Conservation (phyloP, 345 rosid species). For the Heritiera littoralis region DNA sequence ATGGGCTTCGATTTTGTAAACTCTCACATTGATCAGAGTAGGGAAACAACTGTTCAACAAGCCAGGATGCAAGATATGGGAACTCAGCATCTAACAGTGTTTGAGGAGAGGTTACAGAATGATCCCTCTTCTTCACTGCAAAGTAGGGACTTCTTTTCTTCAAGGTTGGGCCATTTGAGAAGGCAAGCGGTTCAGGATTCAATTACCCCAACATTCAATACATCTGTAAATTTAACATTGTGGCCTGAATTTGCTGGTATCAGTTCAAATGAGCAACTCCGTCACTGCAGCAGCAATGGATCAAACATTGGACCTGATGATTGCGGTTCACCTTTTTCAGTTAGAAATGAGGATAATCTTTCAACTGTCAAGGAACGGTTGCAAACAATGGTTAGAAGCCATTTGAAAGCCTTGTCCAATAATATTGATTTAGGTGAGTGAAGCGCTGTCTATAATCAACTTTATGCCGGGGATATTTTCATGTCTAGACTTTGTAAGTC, state of each 20-base stretch:
- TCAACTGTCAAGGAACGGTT: conserved; percentile 58
- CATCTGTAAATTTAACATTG: conserved; percentile 43
- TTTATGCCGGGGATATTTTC: conserved; percentile 2
- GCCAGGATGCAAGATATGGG: conserved; percentile 39
- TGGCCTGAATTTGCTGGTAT: conserved; percentile 52
- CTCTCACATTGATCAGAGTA: conserved; percentile 44
- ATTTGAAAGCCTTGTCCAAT: conserved; percentile 66
- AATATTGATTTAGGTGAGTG: conserved; percentile 66
- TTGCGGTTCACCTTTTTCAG: conserved; percentile 30
- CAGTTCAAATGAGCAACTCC: conserved; percentile 41
- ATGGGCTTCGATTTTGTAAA: conserved; percentile 35
- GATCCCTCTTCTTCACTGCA: conserved; percentile 43
- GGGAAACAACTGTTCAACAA: conserved; percentile 48
- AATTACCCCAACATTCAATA: conserved; percentile 28
- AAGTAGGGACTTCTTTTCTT: conserved; percentile 40
- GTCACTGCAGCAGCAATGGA: conserved; percentile 44
- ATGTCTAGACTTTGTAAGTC: neutral
- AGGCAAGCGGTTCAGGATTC: conserved; percentile 46
- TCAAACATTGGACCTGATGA: conserved; percentile 41
- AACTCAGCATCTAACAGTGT: conserved; percentile 29
- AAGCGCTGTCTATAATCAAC: conserved; percentile 14
- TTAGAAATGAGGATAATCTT: conserved; percentile 42
- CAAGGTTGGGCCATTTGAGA: conserved; percentile 44
- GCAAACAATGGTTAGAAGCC: conserved; percentile 69
- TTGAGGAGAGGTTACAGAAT: conserved; percentile 46